These are phyloP conservation scores for Leptographium galeiforme DNA, from an alignment of 2,329 filamentous ascomycete genomes.

Conservation along the genomic window DNA sequence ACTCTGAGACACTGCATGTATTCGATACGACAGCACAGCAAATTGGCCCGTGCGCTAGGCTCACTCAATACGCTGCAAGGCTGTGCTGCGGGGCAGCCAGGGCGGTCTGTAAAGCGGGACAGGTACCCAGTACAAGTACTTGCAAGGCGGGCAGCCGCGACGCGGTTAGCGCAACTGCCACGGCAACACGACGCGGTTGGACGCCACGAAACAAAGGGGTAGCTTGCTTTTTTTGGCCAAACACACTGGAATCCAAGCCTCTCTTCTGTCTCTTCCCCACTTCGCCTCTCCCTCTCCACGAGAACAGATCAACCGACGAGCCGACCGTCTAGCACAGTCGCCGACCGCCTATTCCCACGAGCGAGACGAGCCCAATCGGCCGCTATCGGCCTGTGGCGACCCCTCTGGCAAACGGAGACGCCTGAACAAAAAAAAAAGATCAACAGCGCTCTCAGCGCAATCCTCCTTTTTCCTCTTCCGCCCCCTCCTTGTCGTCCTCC, in stretches of 20 bases:
- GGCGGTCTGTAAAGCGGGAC: background rate
- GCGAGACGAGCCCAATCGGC: too few relatives aligned
- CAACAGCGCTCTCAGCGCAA: background rate
- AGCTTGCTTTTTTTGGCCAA: background rate
- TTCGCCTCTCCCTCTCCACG: background rate
- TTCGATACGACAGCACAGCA: too few relatives aligned
- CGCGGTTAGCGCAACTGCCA: background rate
- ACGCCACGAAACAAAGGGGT: constrained; percentile 2
- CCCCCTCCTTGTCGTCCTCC: background rate
- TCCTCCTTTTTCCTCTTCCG: background rate
- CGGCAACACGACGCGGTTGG: background rate
- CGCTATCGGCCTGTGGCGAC: too few relatives aligned
- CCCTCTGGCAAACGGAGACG: background rate
- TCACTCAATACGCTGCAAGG: background rate
- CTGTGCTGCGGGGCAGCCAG: background rate
- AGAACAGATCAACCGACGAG: background rate
- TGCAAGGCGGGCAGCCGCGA: background rate
- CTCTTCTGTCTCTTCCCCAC: background rate
- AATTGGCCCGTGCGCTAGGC: too few relatives aligned
- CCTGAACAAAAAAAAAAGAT: background rate
- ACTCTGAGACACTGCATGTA: too few relatives aligned
- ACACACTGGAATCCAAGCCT: background rate
- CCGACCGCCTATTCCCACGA: too few relatives aligned
- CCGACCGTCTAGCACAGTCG: too few relatives aligned
- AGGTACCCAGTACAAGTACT: background rate